Evolutionary conservation across 805 yeast genomes (phyloP), one percentile per base, ranked within the genome.

Genomic region (Starmerella bombi): DNA sequence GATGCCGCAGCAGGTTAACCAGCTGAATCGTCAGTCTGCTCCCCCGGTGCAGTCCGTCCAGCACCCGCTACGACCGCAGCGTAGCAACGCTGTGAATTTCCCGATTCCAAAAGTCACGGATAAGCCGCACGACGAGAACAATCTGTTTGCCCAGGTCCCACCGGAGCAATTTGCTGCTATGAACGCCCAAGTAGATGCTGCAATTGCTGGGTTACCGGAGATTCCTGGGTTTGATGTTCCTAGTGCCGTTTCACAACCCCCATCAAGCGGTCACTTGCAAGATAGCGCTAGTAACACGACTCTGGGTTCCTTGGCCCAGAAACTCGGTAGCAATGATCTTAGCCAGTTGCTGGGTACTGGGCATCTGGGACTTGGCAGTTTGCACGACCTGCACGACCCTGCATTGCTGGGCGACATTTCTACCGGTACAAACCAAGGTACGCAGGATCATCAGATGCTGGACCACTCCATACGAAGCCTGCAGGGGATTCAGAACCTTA

Each of bases 131-230:
- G 55, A 53, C 35, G 57, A 53, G 22, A 50, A 48, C 40, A 53
- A 53, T 34, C 40, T 53, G 32, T 53, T 53, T 28, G 50, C 50
- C 1, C 50, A 47, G 19, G 36, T 45, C 9, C 45, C 50, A 2
- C 36, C 46, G 7, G 50, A 47, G 25, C 48, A 45, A 37, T 37
- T 43, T 10, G 49, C 48, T 3, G 53, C 53, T 12, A 52, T 49
- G 9, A 42, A 44, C 10, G 52, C 51, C 4, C 48, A 44, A 17
- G 49, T 46, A 8, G 46, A 47, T 25, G 49, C 50, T 3, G 50
- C 49, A 4, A 47, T 47, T 12, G 50, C 50, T 3, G 38, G 46
- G 9, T 39, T 47, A 10, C 50, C 50, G 12, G 50, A 47, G 12
- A 47, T 47, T 31, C 49, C 50, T n/a, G 50, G 50, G 10, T 45